These are phyloP conservation scores for Mentha longifolia DNA, from an alignment of 257 asterid genomes.

Conservation along the genomic window DNA sequence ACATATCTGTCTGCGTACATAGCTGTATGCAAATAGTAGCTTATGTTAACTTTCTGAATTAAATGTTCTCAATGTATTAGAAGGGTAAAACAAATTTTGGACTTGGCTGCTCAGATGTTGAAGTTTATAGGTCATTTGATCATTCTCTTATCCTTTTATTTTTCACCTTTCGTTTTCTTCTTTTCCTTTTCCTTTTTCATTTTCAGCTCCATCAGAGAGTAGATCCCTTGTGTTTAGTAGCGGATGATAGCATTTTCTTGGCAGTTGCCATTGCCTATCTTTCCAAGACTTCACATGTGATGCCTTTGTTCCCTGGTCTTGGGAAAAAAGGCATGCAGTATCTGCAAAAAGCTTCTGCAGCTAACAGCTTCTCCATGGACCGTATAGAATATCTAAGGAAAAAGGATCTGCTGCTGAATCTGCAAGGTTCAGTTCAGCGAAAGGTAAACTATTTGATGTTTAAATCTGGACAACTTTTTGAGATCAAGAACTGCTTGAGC, in stretches of 20 bases:
- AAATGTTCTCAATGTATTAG: constrained; percentile 1
- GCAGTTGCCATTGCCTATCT: constrained; percentile 61
- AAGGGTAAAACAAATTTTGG: neutral
- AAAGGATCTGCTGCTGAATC: constrained; percentile 50
- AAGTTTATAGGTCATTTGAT: constrained; percentile 5
- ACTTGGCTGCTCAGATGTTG: constrained; percentile 21
- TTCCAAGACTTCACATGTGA: constrained; percentile 63
- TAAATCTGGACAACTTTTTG: constrained; percentile 5
- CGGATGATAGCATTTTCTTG: constrained; percentile 88
- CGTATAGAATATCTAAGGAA: constrained; percentile 51
- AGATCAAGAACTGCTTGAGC: constrained; percentile 19
- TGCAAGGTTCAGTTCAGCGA: constrained; percentile 52
- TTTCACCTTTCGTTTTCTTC: constrained; percentile 22
- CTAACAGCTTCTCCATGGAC: constrained; percentile 71
- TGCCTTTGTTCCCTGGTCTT: constrained; percentile 84
- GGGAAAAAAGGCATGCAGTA: constrained; percentile 63
- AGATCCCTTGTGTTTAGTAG: constrained; percentile 68
- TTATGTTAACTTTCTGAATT: constrained; percentile 4
- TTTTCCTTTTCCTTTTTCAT: constrained; percentile 14
- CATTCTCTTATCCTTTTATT: constrained; percentile 22
- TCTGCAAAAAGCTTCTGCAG: constrained; percentile 63
- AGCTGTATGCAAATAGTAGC: neutral
- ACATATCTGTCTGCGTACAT: neutral
- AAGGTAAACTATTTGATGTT: constrained; percentile 49
- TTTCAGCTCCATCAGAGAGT: constrained; percentile 65